Evolutionary conservation across 257 asterid genomes (phyloP).

Genomic region (Ophiorrhiza pumila): DNA sequence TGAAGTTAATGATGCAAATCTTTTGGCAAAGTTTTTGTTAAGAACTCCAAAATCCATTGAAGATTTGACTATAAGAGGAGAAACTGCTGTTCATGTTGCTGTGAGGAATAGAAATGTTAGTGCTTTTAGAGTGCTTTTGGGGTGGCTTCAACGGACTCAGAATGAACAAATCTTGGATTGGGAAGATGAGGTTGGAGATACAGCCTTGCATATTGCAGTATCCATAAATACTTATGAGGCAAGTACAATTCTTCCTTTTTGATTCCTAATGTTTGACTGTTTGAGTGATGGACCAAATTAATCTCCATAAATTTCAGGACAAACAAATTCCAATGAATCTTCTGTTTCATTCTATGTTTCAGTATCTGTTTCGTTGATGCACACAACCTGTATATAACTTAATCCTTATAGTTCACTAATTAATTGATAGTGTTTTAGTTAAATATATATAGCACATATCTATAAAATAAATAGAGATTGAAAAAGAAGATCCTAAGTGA

Average conservation of each 20-base stretch:
- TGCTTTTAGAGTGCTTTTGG: constrained; percentile 21
- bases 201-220: constrained; percentile 24
- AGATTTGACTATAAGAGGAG: constrained; percentile 19
- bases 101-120: not conserved
- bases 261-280: too few relatives aligned
- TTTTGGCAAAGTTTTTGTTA: constrained; percentile 15
- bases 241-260: not conserved
- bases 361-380: not conserved
- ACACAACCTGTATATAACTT: too few relatives aligned
- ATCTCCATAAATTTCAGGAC: too few relatives aligned
- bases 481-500: too few relatives aligned
- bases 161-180: not conserved
- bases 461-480: too few relatives aligned
- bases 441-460: too few relatives aligned
- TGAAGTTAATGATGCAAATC: not conserved
- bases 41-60: constrained; percentile 10
- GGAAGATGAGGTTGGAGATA: constrained; percentile 16
- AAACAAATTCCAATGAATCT: too few relatives aligned
- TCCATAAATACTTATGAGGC: constrained; percentile 15
- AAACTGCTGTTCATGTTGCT: constrained; percentile 22
- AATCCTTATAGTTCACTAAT: too few relatives aligned
- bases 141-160: constrained; percentile 20
- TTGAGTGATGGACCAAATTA: not conserved
- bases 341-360: too few relatives aligned
- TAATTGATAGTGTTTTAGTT: too few relatives aligned